Evolutionary conservation across 768 basidiomycete species (phyloP).

Genomic region (Pulveroboletus frians): DNA sequence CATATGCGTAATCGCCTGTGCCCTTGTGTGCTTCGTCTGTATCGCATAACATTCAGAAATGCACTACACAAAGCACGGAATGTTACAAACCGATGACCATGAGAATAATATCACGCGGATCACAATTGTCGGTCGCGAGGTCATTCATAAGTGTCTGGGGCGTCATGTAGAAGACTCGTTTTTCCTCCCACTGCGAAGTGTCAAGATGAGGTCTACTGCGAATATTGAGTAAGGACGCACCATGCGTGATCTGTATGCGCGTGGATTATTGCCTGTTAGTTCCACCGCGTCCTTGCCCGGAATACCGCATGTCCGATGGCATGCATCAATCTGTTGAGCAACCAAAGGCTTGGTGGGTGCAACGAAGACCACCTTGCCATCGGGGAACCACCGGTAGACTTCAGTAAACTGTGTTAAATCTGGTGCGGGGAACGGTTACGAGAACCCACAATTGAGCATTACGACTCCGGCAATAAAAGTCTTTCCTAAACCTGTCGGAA

Average conservation of each 20-base stretch:
- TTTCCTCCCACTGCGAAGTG: conserved; percentile 61
- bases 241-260: conserved; percentile 48
- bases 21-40: conserved; percentile 94
- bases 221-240: conserved; percentile 37
- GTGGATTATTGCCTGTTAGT: conserved; percentile 72
- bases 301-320: conserved; percentile 90
- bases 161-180: conserved; percentile 91
- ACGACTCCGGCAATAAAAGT: conserved; percentile 97
- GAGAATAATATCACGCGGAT: conserved; percentile 75
- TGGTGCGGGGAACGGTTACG: background rate
- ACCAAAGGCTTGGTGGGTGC: conserved; percentile 97
- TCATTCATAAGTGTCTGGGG: conserved; percentile 94
- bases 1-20: conserved; percentile 90
- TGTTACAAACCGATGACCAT: conserved; percentile 71
- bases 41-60: conserved; percentile 1
- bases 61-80: background rate
- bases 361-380: conserved; percentile 89
- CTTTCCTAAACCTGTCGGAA: conserved; percentile 96
- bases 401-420: conserved; percentile 5
- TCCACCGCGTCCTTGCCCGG: conserved; percentile 81
- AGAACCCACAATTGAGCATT: conserved; percentile 83
- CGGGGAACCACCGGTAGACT: conserved; percentile 92
- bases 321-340: conserved; percentile 90
- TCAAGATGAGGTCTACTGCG: background rate
- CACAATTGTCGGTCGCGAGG: conserved; percentile 63